Conservation (phyloP, 2,329 filamentous ascomycete genomes). For the Albifimbria verrucaria region DNA sequence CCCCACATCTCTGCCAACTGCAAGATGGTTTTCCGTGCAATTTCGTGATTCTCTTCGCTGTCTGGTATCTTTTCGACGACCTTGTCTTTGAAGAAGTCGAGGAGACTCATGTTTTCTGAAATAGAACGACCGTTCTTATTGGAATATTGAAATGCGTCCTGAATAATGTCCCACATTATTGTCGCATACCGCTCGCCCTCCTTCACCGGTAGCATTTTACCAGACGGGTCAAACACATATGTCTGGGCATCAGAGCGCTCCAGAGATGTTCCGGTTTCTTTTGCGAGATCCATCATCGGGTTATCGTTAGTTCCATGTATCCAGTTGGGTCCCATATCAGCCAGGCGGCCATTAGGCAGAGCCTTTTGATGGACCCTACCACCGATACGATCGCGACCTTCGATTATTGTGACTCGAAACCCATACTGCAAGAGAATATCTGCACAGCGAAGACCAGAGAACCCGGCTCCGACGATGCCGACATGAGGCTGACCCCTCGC, state of each 20-base stretch:
- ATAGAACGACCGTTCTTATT: slow-evolving; percentile 53
- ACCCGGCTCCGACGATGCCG: slow-evolving; percentile 66
- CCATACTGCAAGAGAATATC: slow-evolving; percentile 63
- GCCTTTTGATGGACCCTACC: slow-evolving; percentile 57
- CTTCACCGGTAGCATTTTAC: slow-evolving; percentile 42
- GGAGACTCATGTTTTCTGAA: slow-evolving; percentile 42
- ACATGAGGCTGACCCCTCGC: slow-evolving; percentile 51
- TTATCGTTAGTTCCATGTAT: slow-evolving; percentile 72
- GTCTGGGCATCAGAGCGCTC: slow-evolving; percentile 49
- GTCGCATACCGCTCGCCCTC: slow-evolving; percentile 46
- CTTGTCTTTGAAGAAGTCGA: slow-evolving; percentile 50
- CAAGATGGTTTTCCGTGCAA: slow-evolving; percentile 40
- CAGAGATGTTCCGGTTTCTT: slow-evolving; percentile 51
- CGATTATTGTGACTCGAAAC: slow-evolving; percentile 65
- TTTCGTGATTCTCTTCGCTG: slow-evolving; percentile 34
- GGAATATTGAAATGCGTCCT: slow-evolving; percentile 64
- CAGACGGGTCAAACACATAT: slow-evolving; percentile 54
- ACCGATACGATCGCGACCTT: slow-evolving; percentile 64
- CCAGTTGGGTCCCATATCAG: slow-evolving; percentile 74
- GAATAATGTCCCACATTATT: slow-evolving; percentile 66
- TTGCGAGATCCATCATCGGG: slow-evolving; percentile 65
- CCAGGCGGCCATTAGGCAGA: slow-evolving; percentile 44
- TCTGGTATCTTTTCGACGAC: slow-evolving; percentile 45
- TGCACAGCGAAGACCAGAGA: slow-evolving; percentile 68
- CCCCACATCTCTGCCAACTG: slow-evolving; percentile 66